Conservation (phyloP, 305 asterid genomes). For the Fraxinus xanthoxyloides region DNA sequence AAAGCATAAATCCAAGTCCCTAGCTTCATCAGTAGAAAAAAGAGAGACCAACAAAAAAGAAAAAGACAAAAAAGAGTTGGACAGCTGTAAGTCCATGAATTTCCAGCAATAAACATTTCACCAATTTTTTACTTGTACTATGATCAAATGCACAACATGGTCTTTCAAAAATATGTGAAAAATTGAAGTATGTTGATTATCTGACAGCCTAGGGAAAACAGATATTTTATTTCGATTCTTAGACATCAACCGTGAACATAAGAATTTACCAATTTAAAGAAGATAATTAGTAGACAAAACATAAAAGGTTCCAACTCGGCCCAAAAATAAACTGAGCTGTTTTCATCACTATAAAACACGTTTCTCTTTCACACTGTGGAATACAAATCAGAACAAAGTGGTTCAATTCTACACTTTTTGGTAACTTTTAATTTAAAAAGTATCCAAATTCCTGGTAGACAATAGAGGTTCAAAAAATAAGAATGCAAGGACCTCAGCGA, state of each 20-base stretch:
- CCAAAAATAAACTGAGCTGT: neutral
- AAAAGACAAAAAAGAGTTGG: neutral
- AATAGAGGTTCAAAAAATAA: neutral
- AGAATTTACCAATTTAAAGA: neutral
- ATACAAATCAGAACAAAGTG: neutral
- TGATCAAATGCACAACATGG: neutral
- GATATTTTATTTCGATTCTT: neutral
- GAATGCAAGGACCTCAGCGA: neutral
- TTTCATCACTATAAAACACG: neutral
- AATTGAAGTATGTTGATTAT: neutral
- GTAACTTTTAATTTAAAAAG: neutral
- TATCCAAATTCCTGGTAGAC: neutral
- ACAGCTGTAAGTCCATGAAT: neutral
- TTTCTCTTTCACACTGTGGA: neutral
- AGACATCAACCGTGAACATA: neutral
- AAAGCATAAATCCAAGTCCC: slow-evolving; percentile 1
- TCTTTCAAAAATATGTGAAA: neutral
- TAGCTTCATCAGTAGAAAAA: neutral
- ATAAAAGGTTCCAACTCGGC: neutral
- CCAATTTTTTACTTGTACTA: neutral
- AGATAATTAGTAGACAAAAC: neutral
- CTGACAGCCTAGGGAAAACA: neutral
- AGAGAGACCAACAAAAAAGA: neutral
- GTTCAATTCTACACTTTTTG: neutral
- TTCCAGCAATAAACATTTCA: neutral